phyloP scores from a whole-genome alignment of 108 stramenopile genomes.

The Nannochloropsis granulata region DNA sequence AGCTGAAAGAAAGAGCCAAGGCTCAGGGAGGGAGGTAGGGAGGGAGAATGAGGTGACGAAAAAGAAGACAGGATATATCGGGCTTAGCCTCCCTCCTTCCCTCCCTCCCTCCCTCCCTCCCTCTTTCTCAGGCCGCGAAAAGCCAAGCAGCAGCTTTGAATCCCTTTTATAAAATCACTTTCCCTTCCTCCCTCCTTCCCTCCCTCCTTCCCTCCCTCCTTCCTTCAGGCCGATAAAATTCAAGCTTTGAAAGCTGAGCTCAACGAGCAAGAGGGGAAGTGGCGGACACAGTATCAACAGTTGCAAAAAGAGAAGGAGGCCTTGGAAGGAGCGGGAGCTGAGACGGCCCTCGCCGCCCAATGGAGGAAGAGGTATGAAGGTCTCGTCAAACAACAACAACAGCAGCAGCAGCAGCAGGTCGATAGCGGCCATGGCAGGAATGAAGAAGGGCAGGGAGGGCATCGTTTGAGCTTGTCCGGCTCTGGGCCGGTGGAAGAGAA shows the following conservation, averaged over 20 bases:
- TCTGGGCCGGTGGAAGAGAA: constrained; percentile 12
- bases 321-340: constrained; percentile 11
- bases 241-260: neutral
- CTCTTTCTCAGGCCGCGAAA: neutral
- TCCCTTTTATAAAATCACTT: neutral
- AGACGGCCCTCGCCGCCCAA: constrained; percentile 28
- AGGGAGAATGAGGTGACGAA: too few relatives aligned
- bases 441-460: neutral
- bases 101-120: neutral
- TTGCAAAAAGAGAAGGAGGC: constrained; percentile 21
- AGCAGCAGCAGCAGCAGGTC: neutral
- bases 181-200: neutral
- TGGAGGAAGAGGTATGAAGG: constrained; percentile 35
- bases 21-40: too few relatives aligned
- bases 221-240: neutral
- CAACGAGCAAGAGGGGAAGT: constrained; percentile 4
- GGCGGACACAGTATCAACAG: constrained; percentile 4
- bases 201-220: neutral
- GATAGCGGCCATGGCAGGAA: neutral
- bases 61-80: too few relatives aligned
- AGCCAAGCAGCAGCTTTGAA: too few relatives aligned
- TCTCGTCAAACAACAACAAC: neutral
- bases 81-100: too few relatives aligned
- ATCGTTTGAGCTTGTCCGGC: neutral
- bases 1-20: too few relatives aligned